These are phyloP conservation scores for Pseudogymnoascus sp. DNA, from an alignment of 2,329 filamentous ascomycete species.

Conservation along the genomic window DNA sequence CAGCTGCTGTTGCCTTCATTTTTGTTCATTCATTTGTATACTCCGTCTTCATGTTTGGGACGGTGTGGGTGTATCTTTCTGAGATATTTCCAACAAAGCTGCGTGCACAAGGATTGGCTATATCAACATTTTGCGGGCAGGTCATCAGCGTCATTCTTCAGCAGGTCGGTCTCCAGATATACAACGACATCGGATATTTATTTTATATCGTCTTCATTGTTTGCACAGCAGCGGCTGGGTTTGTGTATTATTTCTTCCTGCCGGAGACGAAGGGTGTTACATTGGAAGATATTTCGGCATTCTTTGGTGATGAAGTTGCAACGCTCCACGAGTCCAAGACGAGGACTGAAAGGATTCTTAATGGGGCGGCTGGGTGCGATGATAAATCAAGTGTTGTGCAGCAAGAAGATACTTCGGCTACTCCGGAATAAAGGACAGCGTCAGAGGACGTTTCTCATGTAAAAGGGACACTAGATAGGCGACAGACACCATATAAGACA, in stretches of 20 bases:
- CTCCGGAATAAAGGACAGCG: neutral
- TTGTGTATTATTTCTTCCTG: conserved; percentile 8
- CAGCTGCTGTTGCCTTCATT: conserved; percentile 14
- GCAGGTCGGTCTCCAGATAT: conserved; percentile 6
- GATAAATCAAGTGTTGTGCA: neutral
- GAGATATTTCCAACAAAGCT: conserved; percentile 11
- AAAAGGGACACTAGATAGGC: neutral
- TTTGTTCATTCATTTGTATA: conserved; percentile 14
- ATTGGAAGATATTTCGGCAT: conserved; percentile 4
- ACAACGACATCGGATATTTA: conserved; percentile 9
- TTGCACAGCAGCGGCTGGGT: conserved; percentile 5
- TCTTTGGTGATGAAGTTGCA: conserved; percentile 10
- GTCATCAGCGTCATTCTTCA: conserved; percentile 4
- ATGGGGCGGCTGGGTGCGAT: neutral
- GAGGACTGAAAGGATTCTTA: neutral
- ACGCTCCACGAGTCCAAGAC: conserved; percentile 3
- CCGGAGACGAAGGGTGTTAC: conserved; percentile 9
- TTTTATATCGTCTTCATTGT: conserved; percentile 14
- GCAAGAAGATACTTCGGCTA: neutral
- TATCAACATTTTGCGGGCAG: conserved; percentile 10
- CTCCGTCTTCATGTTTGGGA: conserved; percentile 13
- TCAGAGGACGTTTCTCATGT: neutral
- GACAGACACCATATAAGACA: neutral
- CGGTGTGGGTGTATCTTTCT: conserved; percentile 7
- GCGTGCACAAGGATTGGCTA: conserved; percentile 10